Evolutionary conservation across 2,329 filamentous ascomycete genomes (phyloP), one percentile per base, ranked within the genome.

Genomic region (Pseudopyrenochaeta lycopersici): DNA sequence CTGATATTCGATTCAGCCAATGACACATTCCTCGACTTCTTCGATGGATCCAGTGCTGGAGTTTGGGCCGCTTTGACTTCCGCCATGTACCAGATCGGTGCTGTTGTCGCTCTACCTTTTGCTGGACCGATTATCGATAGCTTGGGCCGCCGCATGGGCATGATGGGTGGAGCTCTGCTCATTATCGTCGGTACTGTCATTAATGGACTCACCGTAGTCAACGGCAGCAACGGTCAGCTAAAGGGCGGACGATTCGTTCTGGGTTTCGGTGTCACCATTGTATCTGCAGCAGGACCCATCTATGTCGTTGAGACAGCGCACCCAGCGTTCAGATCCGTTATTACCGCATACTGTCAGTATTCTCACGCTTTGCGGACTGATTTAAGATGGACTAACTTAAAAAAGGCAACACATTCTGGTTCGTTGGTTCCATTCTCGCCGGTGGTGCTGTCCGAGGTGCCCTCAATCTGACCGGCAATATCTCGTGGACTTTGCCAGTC

Each of bases 271-370:
- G 83, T 85, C 21, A 78, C 81, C 2, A 83, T 88, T 52, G 80
- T 82, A 12, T 78, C 81, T 6, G 78, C 82, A 4, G 84, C 84
- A 7, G 85, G 82, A 1, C 85, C 85, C 1, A 80, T 84, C 27
- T 86, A 86, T 62, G 82, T 83, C 15, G 81, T 85, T 36, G 86
- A 89, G 68, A 77, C 86, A 21, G 79, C 84, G 3, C 86, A 88
- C 60, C 86, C 86, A 1, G 80, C 82, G 2, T 84, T 83, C 67
- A 80, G 86, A 56, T 84, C 83, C 32, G 63, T 76, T 11, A 71
- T 79, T 53, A 79, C 77, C 6, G 23, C n/a, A n/a, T n/a, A n/a
- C n/a, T n/a, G n/a, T n/a, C n/a, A n/a, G n/a, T n/a, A n/a, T n/a
- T n/a, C n/a, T n/a, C n/a, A n/a, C n/a, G n/a, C n/a, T n/a, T n/a